phyloP scores from a whole-genome alignment of 2,329 filamentous ascomycete species.

The Intubia oerlemansii region DNA sequence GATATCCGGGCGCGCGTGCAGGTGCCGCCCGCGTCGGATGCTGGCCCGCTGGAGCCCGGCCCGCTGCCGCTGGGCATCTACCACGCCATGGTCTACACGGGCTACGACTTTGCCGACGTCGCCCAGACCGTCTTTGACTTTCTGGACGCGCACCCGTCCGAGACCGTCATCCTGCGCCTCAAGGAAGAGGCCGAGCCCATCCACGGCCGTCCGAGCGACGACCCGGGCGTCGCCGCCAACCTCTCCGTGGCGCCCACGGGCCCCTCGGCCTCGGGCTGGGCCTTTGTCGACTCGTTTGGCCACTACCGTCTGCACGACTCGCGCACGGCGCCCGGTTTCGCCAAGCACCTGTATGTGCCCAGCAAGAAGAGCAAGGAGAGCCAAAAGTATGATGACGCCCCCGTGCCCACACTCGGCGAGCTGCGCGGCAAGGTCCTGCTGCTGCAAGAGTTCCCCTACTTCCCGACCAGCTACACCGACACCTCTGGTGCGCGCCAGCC shows the following conservation, averaged over 20 bases:
- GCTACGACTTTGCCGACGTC: slow-evolving; percentile 21
- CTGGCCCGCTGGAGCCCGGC: no score
- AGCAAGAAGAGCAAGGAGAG: slow-evolving; percentile 4
- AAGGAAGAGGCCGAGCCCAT: slow-evolving; percentile 23
- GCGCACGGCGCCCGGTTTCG: slow-evolving; percentile 15
- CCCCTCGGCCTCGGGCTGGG: background rate
- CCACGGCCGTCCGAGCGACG: slow-evolving; percentile 5
- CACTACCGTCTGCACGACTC: slow-evolving; percentile 16
- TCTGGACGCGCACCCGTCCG: slow-evolving; percentile 20
- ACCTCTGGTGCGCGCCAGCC: background rate
- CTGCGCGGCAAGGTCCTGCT: slow-evolving; percentile 24
- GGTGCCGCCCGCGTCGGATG: slow-evolving; percentile 8
- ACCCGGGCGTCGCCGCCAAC: slow-evolving; percentile 2
- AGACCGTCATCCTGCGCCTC: slow-evolving; percentile 26
- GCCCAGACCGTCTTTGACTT: slow-evolving; percentile 22
- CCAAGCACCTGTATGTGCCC: slow-evolving; percentile 16
- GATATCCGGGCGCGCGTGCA: slow-evolving; percentile 24
- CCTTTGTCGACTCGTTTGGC: slow-evolving; percentile 25
- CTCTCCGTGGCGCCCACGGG: background rate
- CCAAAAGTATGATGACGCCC: slow-evolving; percentile 1
- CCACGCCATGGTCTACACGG: slow-evolving; percentile 23
- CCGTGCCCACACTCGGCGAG: slow-evolving; percentile 21
- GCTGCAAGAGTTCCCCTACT: slow-evolving; percentile 22
- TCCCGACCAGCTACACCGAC: slow-evolving; percentile 1
- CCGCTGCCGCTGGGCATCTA: slow-evolving; percentile 22